phyloP scores from a whole-genome alignment of 306 rosid genomes.

The Vigna reflexopilosa region DNA sequence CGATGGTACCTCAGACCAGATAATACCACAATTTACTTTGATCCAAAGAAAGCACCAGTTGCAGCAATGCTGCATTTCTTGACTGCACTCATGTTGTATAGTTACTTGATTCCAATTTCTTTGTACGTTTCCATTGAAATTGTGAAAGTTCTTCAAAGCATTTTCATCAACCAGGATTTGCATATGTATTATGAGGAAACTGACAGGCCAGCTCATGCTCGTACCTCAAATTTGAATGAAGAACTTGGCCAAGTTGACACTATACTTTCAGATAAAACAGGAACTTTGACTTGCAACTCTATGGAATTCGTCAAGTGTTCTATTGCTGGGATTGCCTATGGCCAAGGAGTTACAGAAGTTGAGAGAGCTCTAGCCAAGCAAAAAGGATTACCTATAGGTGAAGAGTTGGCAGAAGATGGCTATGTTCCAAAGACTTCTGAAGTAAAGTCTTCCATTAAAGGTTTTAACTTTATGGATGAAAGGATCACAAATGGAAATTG shows the following conservation, averaged over 20 bases:
- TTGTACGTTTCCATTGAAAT: slow-evolving; percentile 93
- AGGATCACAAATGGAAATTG: slow-evolving; percentile 80
- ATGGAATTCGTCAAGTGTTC: slow-evolving; percentile 98
- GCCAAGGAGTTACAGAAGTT: slow-evolving; percentile 86
- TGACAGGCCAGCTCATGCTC: slow-evolving; percentile 85
- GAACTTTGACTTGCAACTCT: slow-evolving; percentile 93
- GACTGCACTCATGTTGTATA: slow-evolving; percentile 79
- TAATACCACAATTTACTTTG: slow-evolving; percentile 64
- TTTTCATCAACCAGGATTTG: slow-evolving; percentile 78
- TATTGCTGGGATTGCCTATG: slow-evolving; percentile 83
- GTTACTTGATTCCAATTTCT: slow-evolving; percentile 93
- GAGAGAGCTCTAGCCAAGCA: slow-evolving; percentile 79
- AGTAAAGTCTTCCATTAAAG: slow-evolving; percentile 60
- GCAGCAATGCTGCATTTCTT: slow-evolving; percentile 79
- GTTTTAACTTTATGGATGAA: slow-evolving; percentile 82
- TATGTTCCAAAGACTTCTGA: slow-evolving; percentile 47
- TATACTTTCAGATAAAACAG: slow-evolving; percentile 91
- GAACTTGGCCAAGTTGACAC: slow-evolving; percentile 98
- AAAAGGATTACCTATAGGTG: slow-evolving; percentile 53
- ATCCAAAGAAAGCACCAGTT: slow-evolving; percentile 64
- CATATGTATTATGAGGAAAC: slow-evolving; percentile 88
- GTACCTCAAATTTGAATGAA: slow-evolving; percentile 93
- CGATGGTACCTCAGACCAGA: slow-evolving; percentile 96
- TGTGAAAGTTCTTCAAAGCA: slow-evolving; percentile 91
- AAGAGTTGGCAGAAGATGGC: slow-evolving; percentile 47